These are phyloP conservation scores for Aureobasidium mangrovei DNA, from an alignment of 2,329 filamentous ascomycete species.

Conservation along the genomic window DNA sequence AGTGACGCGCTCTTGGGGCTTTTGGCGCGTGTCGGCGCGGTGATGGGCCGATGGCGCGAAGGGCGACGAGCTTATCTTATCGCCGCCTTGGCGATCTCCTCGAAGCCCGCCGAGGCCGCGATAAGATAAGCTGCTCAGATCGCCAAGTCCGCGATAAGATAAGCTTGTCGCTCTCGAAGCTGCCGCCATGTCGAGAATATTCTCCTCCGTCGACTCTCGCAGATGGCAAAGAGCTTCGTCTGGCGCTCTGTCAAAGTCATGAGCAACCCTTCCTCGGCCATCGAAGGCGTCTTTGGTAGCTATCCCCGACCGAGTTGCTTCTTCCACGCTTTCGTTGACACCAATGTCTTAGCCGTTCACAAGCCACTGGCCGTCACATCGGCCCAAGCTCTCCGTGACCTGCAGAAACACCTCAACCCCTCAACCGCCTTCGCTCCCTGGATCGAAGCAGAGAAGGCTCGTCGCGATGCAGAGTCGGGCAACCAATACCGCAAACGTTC, in stretches of 20 bases:
- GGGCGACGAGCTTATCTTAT: background rate
- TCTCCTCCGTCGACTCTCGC: background rate
- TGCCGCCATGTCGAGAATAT: background rate
- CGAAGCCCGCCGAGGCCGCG: background rate
- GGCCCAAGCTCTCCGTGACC: slow-evolving; percentile 80
- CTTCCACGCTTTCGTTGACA: background rate
- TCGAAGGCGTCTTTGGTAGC: slow-evolving; percentile 56
- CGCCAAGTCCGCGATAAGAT: too few species aligned
- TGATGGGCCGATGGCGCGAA: background rate
- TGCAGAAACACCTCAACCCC: slow-evolving; percentile 74
- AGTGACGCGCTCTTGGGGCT: slow-evolving; percentile 16
- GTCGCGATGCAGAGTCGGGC: slow-evolving; percentile 48
- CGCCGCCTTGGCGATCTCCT: background rate
- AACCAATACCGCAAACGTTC: slow-evolving; percentile 50
- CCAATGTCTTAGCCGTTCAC: slow-evolving; percentile 61
- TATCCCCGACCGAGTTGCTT: background rate
- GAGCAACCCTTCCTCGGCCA: slow-evolving; percentile 18
- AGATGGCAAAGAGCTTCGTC: slow-evolving; percentile 15
- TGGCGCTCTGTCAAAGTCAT: slow-evolving; percentile 19
- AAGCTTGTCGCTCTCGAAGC: background rate
- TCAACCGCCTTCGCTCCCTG: slow-evolving; percentile 72
- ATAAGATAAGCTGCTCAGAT: too few species aligned
- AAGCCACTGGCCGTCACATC: slow-evolving; percentile 84
- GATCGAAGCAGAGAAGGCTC: slow-evolving; percentile 54
- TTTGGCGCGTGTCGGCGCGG: slow-evolving; percentile 24